Base-by-base conservation (phyloP, 2,329 filamentous ascomycete species). In the Alternaria dauci region DNA sequence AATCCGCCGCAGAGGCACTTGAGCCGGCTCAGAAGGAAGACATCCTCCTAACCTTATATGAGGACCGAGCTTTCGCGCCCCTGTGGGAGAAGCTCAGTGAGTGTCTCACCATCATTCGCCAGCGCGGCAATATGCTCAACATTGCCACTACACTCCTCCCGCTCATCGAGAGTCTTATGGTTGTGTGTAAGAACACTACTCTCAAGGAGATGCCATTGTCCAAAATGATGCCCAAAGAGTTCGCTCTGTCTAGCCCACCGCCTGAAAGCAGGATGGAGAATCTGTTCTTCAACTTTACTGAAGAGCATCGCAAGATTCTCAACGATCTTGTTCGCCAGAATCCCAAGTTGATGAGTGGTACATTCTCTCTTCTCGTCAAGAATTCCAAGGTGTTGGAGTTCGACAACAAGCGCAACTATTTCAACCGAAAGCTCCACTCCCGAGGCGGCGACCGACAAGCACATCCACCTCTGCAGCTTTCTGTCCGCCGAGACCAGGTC, bases 361-460 rank as follows among this genome's bases (percentile, higher is more conserved):
- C 94, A 3, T 97, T 99, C 81, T 94, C 94, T 11, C 85, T 99
- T 16, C 82, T 99, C 48, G 95, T 98, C 65, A 97, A 97, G 84
- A 99, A 99, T 75, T 96, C 95, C 26, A 99, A 98, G 85, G 96
- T 99, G 4, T 84, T 99, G 12, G 95, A 99, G 76, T 99, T 99
- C 73, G 95, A 99, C 82, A 99, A 99, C 83, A 99, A 99, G 84
- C 93, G 95, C 72, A 98, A 96, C 81, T 99, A 96, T 85, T 99
- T 99, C 84, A 97, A 89, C 76, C 91, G 95, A 62, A 94, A 93
- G 73, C 89, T 99, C 11, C 95, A 99, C 78, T 87, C 87, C 46
- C 88, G 91, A 52, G 86, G 86, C 54, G 87, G 87, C 55, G 89
- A 92, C 71, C 71, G 72, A 54, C 88, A 91, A 53, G 85, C 90